Evolutionary conservation across 1,284 basidiomycete genomes (phyloP), one percentile per base, ranked within the genome.

Genomic region (Microbotryum lychnidis-dioicae): DNA sequence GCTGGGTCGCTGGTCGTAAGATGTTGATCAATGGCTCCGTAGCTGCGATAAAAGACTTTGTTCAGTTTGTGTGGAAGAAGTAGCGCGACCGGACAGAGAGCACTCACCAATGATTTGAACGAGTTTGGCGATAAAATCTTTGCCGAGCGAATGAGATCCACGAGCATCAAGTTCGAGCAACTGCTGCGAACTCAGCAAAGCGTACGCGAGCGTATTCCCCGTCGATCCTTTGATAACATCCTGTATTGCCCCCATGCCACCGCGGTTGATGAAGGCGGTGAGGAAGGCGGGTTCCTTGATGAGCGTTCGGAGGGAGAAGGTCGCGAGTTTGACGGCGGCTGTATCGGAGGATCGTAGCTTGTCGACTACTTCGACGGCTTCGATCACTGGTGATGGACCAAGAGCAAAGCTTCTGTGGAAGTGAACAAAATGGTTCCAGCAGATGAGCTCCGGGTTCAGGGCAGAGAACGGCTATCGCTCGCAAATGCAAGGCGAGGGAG

Each of bases 1-100:
- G 92, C 50, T 88, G 86, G n/a, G 91, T 96, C 1, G 93, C 91
- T 14, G 93, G 93, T n/a, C 93, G 85, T 69, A 90, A 89, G 66
- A 97, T 87, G 69, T 98, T 98, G 79, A 93, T 85, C n/a, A 49
- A 87, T 84, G 56, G 82, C 80, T 20, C 85, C 78, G 0, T 87
- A 84, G 4, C 87, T 67, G 48, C 29, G 16, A 50, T 1, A 5
- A 1, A 27, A 0, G 8, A 31, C 31, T 31, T 31, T 42, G 14
- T 42, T 25, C 23, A 53, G 51, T 8, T 10, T 53, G 25, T 16
- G 48, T n/a, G 14, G 1, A 53, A 33, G 25, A 18, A 14, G 25
- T 33, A 12, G 12, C 20, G 48, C 27, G 21, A 14, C 12, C 20
- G 6, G 3, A 4, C 25, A n/a, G 2, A 64, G 1, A 58, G 53